A percentile compares a stretch with the other conserved stretches of the same genome.
Evolutionary conservation across 169 alveolate species (phyloP).

Genomic region (Plasmodium ovale): DNA sequence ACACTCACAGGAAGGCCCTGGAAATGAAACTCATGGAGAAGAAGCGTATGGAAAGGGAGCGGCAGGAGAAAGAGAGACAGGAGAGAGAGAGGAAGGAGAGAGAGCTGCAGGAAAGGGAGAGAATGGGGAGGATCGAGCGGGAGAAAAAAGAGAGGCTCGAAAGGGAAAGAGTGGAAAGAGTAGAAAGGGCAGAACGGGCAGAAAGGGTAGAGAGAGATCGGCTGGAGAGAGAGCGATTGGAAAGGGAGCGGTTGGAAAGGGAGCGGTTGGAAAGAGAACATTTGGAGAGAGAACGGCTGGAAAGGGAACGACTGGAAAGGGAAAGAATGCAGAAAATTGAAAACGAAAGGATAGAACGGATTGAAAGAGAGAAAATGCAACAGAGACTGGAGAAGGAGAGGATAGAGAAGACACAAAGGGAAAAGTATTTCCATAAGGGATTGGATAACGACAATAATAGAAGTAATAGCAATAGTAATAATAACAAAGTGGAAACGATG

Average conservation of each 20-base stretch:
- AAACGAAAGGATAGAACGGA: constrained; percentile 28
- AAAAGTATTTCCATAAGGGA: not conserved
- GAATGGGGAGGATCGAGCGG: constrained; percentile 22
- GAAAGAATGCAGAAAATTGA: not conserved
- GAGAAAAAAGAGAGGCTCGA: constrained; percentile 15
- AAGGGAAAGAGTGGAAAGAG: constrained; percentile 11
- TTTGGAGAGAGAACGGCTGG: constrained; percentile 32
- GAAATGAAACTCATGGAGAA: constrained; percentile 69
- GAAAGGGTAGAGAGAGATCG: constrained; percentile 36
- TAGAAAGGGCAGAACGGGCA: not conserved
- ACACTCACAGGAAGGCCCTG: constrained; percentile 57
- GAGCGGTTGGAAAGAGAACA: constrained; percentile 35
- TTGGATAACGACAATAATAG: not conserved
- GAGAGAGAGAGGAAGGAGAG: constrained; percentile 14
- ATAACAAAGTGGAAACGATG: not conserved
- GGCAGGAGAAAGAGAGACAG: constrained; percentile 5
- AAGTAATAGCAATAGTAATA: not conserved
- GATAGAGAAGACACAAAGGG: constrained; percentile 16
- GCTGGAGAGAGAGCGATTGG: constrained; percentile 14
- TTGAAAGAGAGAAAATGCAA: constrained; percentile 37
- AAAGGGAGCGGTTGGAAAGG: constrained; percentile 3
- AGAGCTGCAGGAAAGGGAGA: constrained; percentile 4
- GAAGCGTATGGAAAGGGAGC: constrained; percentile 39
- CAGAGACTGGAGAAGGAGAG: constrained; percentile 3
- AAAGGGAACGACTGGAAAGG: constrained; percentile 18